These are phyloP conservation scores for Fusarium tricinctum DNA, from an alignment of 2,329 filamentous ascomycete species.

Conservation along the genomic window DNA sequence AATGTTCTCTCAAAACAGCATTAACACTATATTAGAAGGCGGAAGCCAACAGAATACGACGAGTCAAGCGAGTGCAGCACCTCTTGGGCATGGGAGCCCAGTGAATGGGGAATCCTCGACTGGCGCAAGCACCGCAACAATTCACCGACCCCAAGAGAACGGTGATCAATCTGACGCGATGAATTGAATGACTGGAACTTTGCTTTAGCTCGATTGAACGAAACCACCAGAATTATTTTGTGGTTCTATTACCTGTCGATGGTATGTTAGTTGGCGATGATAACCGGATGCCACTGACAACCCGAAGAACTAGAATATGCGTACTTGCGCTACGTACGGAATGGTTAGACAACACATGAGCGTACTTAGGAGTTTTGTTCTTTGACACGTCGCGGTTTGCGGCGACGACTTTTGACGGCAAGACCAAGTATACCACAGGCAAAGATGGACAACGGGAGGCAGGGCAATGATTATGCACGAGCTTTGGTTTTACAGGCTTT, in stretches of 20 bases:
- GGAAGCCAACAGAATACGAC: slow-evolving; percentile 34
- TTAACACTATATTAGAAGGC: slow-evolving; percentile 49
- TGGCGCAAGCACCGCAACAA: slow-evolving; percentile 56
- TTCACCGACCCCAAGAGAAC: slow-evolving; percentile 50
- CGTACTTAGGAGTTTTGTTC: slow-evolving; percentile 42
- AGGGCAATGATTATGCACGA: slow-evolving; percentile 37
- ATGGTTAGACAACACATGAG: slow-evolving; percentile 40
- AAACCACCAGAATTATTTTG: slow-evolving; percentile 31
- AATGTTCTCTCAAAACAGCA: slow-evolving; percentile 48
- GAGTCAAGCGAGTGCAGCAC: slow-evolving; percentile 51
- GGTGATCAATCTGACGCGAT: slow-evolving; percentile 41
- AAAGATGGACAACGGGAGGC: slow-evolving; percentile 32
- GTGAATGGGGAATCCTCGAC: slow-evolving; percentile 46
- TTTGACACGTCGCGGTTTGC: slow-evolving; percentile 33
- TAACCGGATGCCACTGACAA: slow-evolving; percentile 19
- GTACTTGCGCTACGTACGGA: slow-evolving; percentile 17
- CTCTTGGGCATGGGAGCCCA: slow-evolving; percentile 44
- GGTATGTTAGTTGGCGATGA: slow-evolving; percentile 28
- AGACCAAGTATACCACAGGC: slow-evolving; percentile 44
- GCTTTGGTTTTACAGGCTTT: slow-evolving; percentile 35
- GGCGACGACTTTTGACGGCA: slow-evolving; percentile 43
- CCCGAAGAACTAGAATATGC: slow-evolving; percentile 36
- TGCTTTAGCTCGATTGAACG: slow-evolving; percentile 33
- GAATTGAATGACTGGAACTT: slow-evolving; percentile 38
- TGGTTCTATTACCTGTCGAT: slow-evolving; percentile 33